Percentiles rank a stretch among this genome's conserved stretches.
Evolutionary conservation across 208 protist genomes (phyloP).

Genomic region (Crithidia thermophila): DNA sequence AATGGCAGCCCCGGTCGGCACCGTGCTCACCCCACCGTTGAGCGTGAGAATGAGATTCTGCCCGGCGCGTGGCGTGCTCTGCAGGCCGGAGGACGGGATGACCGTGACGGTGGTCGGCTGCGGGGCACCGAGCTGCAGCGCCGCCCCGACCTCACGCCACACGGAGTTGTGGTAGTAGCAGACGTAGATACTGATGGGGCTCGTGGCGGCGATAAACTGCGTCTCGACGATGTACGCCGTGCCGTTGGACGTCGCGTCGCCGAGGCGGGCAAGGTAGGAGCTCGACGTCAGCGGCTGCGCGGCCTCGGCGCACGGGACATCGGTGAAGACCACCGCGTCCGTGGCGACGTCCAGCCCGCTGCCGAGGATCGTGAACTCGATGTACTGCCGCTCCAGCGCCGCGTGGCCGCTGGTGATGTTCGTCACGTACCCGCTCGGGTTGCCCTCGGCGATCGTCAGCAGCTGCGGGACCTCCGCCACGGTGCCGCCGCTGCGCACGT

Average conservation of each 20-base stretch:
- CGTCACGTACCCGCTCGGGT: slow-evolving; percentile 72
- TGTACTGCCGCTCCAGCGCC: slow-evolving; percentile 73
- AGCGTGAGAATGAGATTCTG: slow-evolving; percentile 75
- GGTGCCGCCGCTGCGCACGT: slow-evolving; percentile 60
- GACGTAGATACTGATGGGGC: slow-evolving; percentile 45
- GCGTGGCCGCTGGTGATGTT: slow-evolving; percentile 29
- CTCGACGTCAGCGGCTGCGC: slow-evolving; percentile 38
- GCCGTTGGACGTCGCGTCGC: slow-evolving; percentile 35
- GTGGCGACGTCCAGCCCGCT: slow-evolving; percentile 35
- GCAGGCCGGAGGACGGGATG: slow-evolving; percentile 22
- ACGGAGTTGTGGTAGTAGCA: slow-evolving; percentile 57
- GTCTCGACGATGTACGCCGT: slow-evolving; percentile 56
- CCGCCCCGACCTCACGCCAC: slow-evolving; percentile 69
- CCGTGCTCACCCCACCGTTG: slow-evolving; percentile 8
- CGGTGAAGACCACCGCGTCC: slow-evolving; percentile 75
- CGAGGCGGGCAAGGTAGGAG: slow-evolving; percentile 41
- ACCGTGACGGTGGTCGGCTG: slow-evolving; percentile 48
- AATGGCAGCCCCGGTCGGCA: slow-evolving; percentile 28
- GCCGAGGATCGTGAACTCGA: slow-evolving; percentile 65
- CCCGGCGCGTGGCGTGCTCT: slow-evolving; percentile 58
- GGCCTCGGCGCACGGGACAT: slow-evolving; percentile 49
- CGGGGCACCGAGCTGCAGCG: slow-evolving; percentile 46
- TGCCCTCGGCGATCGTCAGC: slow-evolving; percentile 50
- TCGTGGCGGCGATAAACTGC: slow-evolving; percentile 52
- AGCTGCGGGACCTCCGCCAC: slow-evolving; percentile 88